A percentile compares a stretch with the other conserved stretches of the same genome.
Evolutionary conservation across 2,329 filamentous ascomycete species (phyloP).

Genomic region (Alternaria tenuissima): DNA sequence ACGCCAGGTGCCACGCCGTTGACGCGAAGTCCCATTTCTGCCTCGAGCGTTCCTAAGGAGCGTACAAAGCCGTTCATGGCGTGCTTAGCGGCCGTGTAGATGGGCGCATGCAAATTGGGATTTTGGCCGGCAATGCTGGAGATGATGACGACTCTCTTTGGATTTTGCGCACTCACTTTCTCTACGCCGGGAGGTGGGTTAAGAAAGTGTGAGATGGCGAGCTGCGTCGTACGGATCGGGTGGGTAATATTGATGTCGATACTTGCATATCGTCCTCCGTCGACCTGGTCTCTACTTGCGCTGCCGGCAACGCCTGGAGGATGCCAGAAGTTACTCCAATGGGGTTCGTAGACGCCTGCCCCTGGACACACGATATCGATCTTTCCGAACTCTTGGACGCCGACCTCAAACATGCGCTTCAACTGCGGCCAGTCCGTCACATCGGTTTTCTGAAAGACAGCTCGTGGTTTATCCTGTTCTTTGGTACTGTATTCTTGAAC

Average conservation of each 20-base stretch:
- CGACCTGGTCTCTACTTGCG: slow-evolving; percentile 43
- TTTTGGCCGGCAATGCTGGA: slow-evolving; percentile 56
- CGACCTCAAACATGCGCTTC: slow-evolving; percentile 42
- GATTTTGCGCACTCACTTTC: slow-evolving; percentile 51
- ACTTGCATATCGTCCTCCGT: slow-evolving; percentile 40
- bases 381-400: slow-evolving; percentile 40
- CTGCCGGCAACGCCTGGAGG: slow-evolving; percentile 50
- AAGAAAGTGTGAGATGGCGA: slow-evolving; percentile 57
- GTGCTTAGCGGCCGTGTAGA: slow-evolving; percentile 59
- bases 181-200: slow-evolving; percentile 39
- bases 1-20: slow-evolving; percentile 68
- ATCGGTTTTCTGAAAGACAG: slow-evolving; percentile 57
- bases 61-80: slow-evolving; percentile 60
- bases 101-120: slow-evolving; percentile 42
- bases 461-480: slow-evolving; percentile 39
- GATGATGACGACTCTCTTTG: slow-evolving; percentile 58
- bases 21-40: slow-evolving; percentile 61
- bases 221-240: slow-evolving; percentile 57
- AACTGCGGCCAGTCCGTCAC: slow-evolving; percentile 50
- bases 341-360: slow-evolving; percentile 59
- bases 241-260: slow-evolving; percentile 60
- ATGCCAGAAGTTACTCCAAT: slow-evolving; percentile 59
- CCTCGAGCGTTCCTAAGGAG: slow-evolving; percentile 59
- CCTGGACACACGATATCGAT: slow-evolving; percentile 60
- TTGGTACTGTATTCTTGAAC: slow-evolving; percentile 40